Base-by-base conservation (phyloP, 106 monocot species). In the Phalaenopsis equestris region DNA sequence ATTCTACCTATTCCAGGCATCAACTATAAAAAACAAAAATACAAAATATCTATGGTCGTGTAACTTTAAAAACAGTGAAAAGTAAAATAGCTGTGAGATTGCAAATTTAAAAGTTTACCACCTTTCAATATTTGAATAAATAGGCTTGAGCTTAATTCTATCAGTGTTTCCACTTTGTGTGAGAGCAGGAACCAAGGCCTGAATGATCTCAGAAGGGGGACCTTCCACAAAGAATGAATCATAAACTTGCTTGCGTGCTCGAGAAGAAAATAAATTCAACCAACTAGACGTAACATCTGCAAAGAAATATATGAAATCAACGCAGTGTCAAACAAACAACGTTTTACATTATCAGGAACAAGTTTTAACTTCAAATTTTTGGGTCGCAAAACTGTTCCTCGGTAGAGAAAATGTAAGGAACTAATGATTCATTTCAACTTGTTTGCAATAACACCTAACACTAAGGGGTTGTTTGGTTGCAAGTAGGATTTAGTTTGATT, bases 211-310 rank as follows among this genome's bases (percentile, higher is more conserved):
- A 85, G 72, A 68, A 81, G 88, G 55, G 47, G 94, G 89, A 73
- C 92, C 97, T 79, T 80, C 68, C 39, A 86, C 12, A 80, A 98
- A 98, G 86, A 94, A 98, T 24, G 89, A 87, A 91, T 98, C 94
- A 86, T 92, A 98, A 45, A 98, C 80, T 79, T 87, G 86, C 55
- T 74, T 84, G 77, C 84, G 86, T 23, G 87, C 87, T 39, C 84
- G 80, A 45, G 55, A 39, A 65, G 89, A 80, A 87, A 98, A 89
- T 56, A 72, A 75, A 30, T 81, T 65, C 5, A 98, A 80, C 97
- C 97, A 98, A 24, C 85, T 85, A 72, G 85, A 83, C 74, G 87
- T 86, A 77, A 94, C 82, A 90, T 91, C 97, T 98, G 91, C 77
- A 87, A 42, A 78, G 79, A 80, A 55, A 42, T 41, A 16, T 6